A percentile compares a stretch with the other conserved stretches of the same genome.
Conservation (phyloP, 148 eudicot species). For the Camellia sinensis region DNA sequence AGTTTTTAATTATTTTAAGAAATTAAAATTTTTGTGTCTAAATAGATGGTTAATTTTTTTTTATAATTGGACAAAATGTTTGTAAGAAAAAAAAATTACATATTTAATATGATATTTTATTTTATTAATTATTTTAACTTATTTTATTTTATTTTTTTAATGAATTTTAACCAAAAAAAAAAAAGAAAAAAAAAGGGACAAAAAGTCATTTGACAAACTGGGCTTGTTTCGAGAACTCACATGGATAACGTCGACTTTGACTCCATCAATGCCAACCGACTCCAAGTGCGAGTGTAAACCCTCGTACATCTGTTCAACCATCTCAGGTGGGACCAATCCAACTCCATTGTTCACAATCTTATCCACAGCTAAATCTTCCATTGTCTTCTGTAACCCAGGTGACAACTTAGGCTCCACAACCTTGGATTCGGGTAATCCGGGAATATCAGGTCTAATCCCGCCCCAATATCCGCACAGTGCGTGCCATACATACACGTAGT, state of each 20-base stretch:
- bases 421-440: constrained; percentile 53
- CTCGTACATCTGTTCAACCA: constrained; percentile 66
- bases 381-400: constrained; percentile 64
- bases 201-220: too few relatives aligned
- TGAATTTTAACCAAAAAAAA: too few relatives aligned
- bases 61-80: too few relatives aligned
- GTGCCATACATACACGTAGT: constrained; percentile 92
- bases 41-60: too few relatives aligned
- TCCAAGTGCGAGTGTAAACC: constrained; percentile 79
- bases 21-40: too few relatives aligned
- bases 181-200: too few relatives aligned
- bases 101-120: too few relatives aligned
- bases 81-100: too few relatives aligned
- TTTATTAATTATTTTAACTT: too few relatives aligned
- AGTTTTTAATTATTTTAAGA: too few relatives aligned
- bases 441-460: constrained; percentile 64
- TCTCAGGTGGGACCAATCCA: constrained; percentile 75
- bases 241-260: constrained; percentile 94
- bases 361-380: constrained; percentile 96
- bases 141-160: too few relatives aligned
- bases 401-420: constrained; percentile 62
- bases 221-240: constrained; percentile 36
- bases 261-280: constrained; percentile 81
- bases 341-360: constrained; percentile 87
- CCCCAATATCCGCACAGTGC: constrained; percentile 97